Base-by-base conservation (phyloP, 371 early-diverging fungal species). In the Batkoa obscura region DNA sequence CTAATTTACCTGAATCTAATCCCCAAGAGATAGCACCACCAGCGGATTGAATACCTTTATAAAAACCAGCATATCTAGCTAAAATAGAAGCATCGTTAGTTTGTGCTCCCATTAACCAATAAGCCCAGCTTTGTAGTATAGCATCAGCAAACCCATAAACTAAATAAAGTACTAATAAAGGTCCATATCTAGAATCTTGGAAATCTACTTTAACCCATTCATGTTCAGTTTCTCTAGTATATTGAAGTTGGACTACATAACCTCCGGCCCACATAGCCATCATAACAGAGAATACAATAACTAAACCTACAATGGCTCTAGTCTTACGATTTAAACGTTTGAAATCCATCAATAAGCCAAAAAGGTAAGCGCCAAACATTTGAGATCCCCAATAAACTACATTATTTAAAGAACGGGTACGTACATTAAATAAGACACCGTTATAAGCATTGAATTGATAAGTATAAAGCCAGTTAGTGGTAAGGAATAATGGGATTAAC, bases 101-200 rank as follows among this genome's bases (percentile, higher is more conserved):
- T 51, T 83, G 71, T 42, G 84, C 75, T 9, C 86, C 85, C 72
- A 84, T 81, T 34, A 86, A 59, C 84, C 85, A 84, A 60, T 68
- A 71, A 35, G 62, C 66, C 55, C 59, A 64, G 12, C 65, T 64
- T 67, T 84, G 84, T 63, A 74, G 78, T 53, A 81, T 61, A 15
- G 84, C 75, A 66, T 84, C 86, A 37, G 64, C 62, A 6, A 81
- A 58, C 6, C 86, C 86, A 59, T 79, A 81, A 36, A 71, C 5
- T 43, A 80, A 57, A 63, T 76, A 84, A 30, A 85, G 66, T 31
- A 80, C 63, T 58, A 83, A 74, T 0, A 79, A 72, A 4, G 75
- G 74, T 13, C 67, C 68, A 48, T 68, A 72, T 30, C 71, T 62
- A 34, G 56, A 30, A 30, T 68, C 60, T 55, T 50, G 62, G 50